Conservation (phyloP, 495 filamentous ascomycete species). For the Hypoxylon lienhwacheense region DNA sequence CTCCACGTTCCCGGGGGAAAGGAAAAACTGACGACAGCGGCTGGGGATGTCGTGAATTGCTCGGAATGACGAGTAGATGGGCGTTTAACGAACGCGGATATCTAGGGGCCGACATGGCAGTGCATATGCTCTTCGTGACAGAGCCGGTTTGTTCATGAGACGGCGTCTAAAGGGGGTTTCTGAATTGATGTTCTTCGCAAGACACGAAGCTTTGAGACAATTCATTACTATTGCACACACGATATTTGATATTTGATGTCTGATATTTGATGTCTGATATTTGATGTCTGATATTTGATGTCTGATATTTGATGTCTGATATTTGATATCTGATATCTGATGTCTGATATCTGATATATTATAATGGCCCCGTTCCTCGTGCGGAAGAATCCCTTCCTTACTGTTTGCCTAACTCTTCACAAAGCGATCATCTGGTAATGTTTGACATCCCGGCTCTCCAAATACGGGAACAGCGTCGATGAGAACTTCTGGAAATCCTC, state of each 20-base stretch:
- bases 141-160: slow-evolving; percentile 34
- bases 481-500: slow-evolving; percentile 45
- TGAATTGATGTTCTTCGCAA: slow-evolving; percentile 41
- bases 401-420: slow-evolving; percentile 13
- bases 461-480: slow-evolving; percentile 36
- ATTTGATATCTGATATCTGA: too few relatives aligned
- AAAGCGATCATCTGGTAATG: slow-evolving; percentile 44
- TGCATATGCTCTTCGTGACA: slow-evolving; percentile 22
- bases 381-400: not conserved
- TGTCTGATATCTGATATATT: too few relatives aligned
- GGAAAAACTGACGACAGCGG: slow-evolving; percentile 29
- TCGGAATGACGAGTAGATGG: slow-evolving; percentile 14
- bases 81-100: slow-evolving; percentile 16
- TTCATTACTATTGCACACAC: slow-evolving; percentile 39
- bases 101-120: slow-evolving; percentile 12
- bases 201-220: slow-evolving; percentile 33
- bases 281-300: too few relatives aligned
- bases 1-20: slow-evolving; percentile 18
- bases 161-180: slow-evolving; percentile 49
- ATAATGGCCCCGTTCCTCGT: not conserved
- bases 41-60: slow-evolving; percentile 19
- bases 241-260: too few relatives aligned
- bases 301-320: too few relatives aligned
- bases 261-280: too few relatives aligned
- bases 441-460: slow-evolving; percentile 46